Base-by-base conservation (phyloP, 2,329 filamentous ascomycete genomes). In the Leptographium flavum region DNA sequence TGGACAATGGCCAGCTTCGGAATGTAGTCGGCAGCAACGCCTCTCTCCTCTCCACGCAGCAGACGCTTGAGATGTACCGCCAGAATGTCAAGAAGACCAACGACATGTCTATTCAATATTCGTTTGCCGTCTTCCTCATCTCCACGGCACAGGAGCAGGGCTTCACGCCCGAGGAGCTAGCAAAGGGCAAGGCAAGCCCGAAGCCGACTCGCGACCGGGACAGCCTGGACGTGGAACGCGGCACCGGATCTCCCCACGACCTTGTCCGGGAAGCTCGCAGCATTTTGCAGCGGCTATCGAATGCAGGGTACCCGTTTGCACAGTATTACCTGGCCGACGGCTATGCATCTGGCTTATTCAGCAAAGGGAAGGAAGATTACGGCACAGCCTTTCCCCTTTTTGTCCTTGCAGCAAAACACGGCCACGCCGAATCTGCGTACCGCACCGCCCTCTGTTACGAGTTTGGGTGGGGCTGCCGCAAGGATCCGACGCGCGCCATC, bases 321-420 rank as follows among this genome's bases (percentile, higher is more conserved):
- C 92, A 98, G 61, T 98, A 98, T 65, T 96, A 96, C 60, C 77
- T 98, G 13, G 92, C 80, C 19, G 92, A 98, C 59, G 92, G 92
- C 1, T 94, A 86, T 59, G 86, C 87, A 3, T 95, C 90, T 6
- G 92, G 92, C 1, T 70, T 98, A 22, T 96, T 98, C 64, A 94
- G 79, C 66, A 96, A 95, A 62, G 86, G 87, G 50, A 93, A 90
- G 58, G 80, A 87, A 56, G 92, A 98, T 59, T 83, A 93, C 59
- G 86, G 88, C 58, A 81, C 84, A 35, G 88, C 92, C 0, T 96
- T 96, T 58, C 83, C 87, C 9, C 76, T 96, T 27, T 98, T 98
- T 59, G 74, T 94, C 32, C 77, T 92, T 15, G 92, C 92, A 9
- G 90, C 86, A 56, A 98, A 96, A 66, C 92, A 95, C 64, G 92